These are phyloP conservation scores for Pulicaria dysenterica DNA, from an alignment of 129 eudicot species.

Conservation along the genomic window DNA sequence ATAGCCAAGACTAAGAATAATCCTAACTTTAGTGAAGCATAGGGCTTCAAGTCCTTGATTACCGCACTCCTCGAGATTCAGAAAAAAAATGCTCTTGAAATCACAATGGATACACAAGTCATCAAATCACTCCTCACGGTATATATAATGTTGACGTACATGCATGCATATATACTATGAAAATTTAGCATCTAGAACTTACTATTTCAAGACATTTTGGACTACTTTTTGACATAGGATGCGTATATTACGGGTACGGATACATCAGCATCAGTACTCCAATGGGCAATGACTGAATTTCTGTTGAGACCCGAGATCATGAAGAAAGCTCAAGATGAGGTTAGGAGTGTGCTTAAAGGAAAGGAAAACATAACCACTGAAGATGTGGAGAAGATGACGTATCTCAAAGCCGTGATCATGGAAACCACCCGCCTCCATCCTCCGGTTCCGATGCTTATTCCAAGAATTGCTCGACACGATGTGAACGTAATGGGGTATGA, in stretches of 20 bases:
- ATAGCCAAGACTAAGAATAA: background rate
- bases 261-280: conserved; percentile 7
- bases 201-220: background rate
- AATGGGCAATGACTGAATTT: conserved; percentile 18
- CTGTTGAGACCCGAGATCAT: background rate
- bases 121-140: conserved; percentile 63
- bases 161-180: too few relatives aligned
- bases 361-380: conserved; percentile 9
- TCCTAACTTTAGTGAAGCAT: background rate
- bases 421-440: conserved; percentile 13
- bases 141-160: background rate
- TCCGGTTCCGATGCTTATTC: background rate
- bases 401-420: conserved; percentile 16
- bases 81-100: conserved; percentile 36
- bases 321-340: conserved; percentile 11
- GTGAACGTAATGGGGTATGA: conserved; percentile 11
- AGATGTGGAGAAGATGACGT: conserved; percentile 17
- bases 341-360: background rate
- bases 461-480: conserved; percentile 4
- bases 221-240: background rate
- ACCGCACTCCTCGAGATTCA: conserved; percentile 42
- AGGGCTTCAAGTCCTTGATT: conserved; percentile 34
- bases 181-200: too few relatives aligned
- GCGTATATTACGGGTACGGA: conserved; percentile 3
- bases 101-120: conserved; percentile 39